phyloP scores from a whole-genome alignment of 176 grass and related monocot species.

The Triticum urartu region DNA sequence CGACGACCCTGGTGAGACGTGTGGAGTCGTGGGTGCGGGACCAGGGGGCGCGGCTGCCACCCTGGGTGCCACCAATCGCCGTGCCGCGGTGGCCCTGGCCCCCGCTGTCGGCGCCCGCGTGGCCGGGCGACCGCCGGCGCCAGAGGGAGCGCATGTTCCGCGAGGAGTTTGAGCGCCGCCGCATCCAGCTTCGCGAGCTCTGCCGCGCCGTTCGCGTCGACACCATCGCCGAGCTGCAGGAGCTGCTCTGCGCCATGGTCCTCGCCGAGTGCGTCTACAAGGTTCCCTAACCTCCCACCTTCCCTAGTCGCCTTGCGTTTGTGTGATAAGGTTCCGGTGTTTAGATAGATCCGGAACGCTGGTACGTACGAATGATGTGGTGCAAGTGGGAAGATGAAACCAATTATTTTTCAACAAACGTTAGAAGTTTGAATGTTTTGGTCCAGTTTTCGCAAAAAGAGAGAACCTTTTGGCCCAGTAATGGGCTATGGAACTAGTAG shows the following conservation, averaged over 20 bases:
- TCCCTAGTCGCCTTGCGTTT: background rate
- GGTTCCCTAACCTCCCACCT: slow-evolving; percentile 32
- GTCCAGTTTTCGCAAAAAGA: too few species aligned
- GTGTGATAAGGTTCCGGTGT: background rate
- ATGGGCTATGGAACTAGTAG: slow-evolving; percentile 4
- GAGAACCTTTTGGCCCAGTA: background rate
- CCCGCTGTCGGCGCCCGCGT: slow-evolving; percentile 34
- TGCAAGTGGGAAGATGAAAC: background rate
- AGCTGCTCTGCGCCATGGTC: slow-evolving; percentile 88
- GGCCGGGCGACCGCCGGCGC: slow-evolving; percentile 37
- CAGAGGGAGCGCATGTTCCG: slow-evolving; percentile 63
- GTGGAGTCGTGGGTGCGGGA: slow-evolving; percentile 75
- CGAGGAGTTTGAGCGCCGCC: slow-evolving; percentile 60
- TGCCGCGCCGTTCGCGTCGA: slow-evolving; percentile 76
- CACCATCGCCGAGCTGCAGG: slow-evolving; percentile 79
- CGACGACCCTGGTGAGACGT: slow-evolving; percentile 48
- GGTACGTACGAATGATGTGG: background rate
- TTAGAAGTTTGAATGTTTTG: background rate
- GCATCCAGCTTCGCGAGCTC: slow-evolving; percentile 54
- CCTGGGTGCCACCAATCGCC: slow-evolving; percentile 31
- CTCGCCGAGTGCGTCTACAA: slow-evolving; percentile 96
- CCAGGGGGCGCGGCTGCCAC: slow-evolving; percentile 48
- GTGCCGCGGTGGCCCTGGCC: slow-evolving; percentile 45
- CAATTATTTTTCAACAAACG: background rate
- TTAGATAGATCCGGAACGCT: background rate